Conservation (phyloP, 441 rosid species). For the Iberis amara region DNA sequence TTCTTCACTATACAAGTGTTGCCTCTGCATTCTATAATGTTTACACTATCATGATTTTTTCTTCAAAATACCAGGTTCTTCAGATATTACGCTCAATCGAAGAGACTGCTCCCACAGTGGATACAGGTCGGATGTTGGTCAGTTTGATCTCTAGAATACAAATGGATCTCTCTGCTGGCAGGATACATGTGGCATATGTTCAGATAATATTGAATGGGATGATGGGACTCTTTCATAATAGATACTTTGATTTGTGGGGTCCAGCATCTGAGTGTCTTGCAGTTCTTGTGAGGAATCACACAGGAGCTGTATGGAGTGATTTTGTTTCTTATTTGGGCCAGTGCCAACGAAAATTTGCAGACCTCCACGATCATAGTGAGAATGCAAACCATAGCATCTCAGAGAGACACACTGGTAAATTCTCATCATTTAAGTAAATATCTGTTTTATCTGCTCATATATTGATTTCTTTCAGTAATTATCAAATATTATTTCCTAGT, state of each 20-base stretch:
- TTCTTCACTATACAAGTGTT: conserved; percentile 1
- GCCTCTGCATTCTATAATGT: conserved; percentile 13
- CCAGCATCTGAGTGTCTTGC: conserved; percentile 77
- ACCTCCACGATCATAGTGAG: conserved; percentile 34
- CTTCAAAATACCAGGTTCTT: conserved; percentile 58
- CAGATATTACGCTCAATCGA: conserved; percentile 59
- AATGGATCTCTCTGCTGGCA: conserved; percentile 60
- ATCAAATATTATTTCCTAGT: background rate
- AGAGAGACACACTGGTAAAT: conserved; percentile 47
- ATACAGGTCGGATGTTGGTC: conserved; percentile 60
- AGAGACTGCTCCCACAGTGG: conserved; percentile 56
- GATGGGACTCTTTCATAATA: conserved; percentile 69
- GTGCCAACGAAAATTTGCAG: conserved; percentile 42
- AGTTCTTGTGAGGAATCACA: conserved; percentile 50
- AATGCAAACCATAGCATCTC: conserved; percentile 32
- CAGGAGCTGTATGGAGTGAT: conserved; percentile 56
- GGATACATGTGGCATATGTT: conserved; percentile 50
- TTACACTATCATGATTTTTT: conserved; percentile 9
- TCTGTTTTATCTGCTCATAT: conserved; percentile 14
- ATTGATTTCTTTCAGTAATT: background rate
- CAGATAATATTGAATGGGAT: conserved; percentile 65
- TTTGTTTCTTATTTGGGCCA: conserved; percentile 47
- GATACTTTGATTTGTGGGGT: conserved; percentile 62
- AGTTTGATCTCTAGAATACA: conserved; percentile 57
- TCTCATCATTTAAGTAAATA: conserved; percentile 17